Base-by-base conservation (phyloP, 257 asterid genomes). In the Rehmannia glutinosa region DNA sequence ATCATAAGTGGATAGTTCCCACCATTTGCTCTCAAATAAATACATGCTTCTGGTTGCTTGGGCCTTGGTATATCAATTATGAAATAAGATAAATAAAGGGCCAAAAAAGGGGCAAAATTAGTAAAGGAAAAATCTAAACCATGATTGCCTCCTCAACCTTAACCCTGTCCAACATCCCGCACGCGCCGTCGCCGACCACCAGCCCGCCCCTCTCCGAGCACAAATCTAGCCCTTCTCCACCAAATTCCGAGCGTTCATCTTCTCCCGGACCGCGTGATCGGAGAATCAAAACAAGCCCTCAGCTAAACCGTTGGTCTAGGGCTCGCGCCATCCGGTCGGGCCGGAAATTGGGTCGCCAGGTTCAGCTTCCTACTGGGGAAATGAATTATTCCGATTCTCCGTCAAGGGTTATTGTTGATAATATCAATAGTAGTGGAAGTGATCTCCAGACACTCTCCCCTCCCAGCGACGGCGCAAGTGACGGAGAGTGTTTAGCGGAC, bases 321-420 rank as follows among this genome's bases (percentile, higher is more conserved):
- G 98, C 95, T 63, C 96, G 97, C 28, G 74, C 90, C 56, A 73
- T 92, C 12, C 84, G 98, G 21, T 88, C 97, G 17, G 96, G 98
- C 36, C 76, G 84, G 54, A 92, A 83, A 79, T 69, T 92, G 53
- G 75, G 75, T 56, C 96, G 95, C 32, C 81, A 81, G 27, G 59
- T 62, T 33, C 80, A 73, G 46, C 76, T 46, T 2, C 53, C 78
- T 1, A n/a, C 41, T 5, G 43, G 16, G 21, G 64, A 63, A n/a
- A 20, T 59, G 70, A 59, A 41, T 2, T 15, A 19, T 17, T 58
- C 83, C 17, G 69, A 59, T 62, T 47, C 67, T 50, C 69, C 82
- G 20, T 15, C 23, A 2, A 41, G 47, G 8, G 51, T 43, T 17
- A 9, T 12, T 30, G 56, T 64, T 16, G 74, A 63, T 17, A 24